phyloP scores from a whole-genome alignment of 768 basidiomycete genomes.

The Phaeotremella skinneri region DNA sequence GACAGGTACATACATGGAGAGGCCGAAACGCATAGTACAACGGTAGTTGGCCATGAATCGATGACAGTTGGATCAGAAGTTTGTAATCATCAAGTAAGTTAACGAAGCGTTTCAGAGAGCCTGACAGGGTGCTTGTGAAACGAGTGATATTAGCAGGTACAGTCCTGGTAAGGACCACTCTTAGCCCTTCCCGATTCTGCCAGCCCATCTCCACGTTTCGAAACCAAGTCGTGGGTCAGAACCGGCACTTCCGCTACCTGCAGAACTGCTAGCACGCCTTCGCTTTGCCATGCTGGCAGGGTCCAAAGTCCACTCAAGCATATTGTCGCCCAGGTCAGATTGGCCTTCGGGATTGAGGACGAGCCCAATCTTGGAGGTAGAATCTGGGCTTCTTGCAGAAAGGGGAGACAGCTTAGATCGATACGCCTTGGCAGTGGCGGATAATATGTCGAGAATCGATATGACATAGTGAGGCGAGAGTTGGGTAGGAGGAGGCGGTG shows the following conservation, averaged over 20 bases:
- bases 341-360: not conserved
- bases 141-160: not conserved
- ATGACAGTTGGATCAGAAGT: no score
- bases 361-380: not conserved
- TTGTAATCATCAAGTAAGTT: no score
- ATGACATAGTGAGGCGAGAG: constrained; percentile 37
- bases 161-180: not conserved
- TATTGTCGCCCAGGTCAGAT: not conserved
- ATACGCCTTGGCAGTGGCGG: constrained; percentile 21
- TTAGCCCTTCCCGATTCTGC: not conserved
- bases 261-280: constrained; percentile 15
- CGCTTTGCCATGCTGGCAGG: constrained; percentile 10
- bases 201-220: constrained; percentile 13
- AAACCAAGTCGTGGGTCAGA: not conserved
- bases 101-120: no score
- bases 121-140: not conserved
- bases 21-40: no score
- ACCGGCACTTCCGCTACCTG: constrained; percentile 1
- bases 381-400: not conserved
- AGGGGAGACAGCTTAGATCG: constrained; percentile 18
- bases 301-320: constrained; percentile 13
- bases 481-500: constrained; percentile 21
- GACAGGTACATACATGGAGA: no score
- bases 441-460: constrained; percentile 31
- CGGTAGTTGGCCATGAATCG: no score